phyloP scores from a whole-genome alignment of 2,329 filamentous ascomycete genomes.

The Stagonosporopsis tanaceti region DNA sequence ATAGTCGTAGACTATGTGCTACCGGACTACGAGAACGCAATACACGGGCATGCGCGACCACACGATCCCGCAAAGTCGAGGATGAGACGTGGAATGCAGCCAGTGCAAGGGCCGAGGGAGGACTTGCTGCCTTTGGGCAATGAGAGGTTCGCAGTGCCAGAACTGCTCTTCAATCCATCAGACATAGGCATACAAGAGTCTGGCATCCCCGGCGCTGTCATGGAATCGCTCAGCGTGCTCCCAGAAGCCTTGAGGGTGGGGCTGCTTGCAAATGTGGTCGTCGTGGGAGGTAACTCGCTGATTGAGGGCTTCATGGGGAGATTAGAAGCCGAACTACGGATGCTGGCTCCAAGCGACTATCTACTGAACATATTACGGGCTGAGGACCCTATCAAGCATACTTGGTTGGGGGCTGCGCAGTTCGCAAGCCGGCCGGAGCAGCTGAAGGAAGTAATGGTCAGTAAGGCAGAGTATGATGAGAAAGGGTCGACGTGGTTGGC shows the following conservation, averaged over 20 bases:
- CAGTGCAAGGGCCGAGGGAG: slow-evolving; percentile 64
- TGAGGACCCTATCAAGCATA: slow-evolving; percentile 81
- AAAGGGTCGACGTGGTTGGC: slow-evolving; percentile 76
- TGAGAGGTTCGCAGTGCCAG: slow-evolving; percentile 89
- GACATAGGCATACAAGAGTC: slow-evolving; percentile 87
- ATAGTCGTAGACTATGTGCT: slow-evolving; percentile 92
- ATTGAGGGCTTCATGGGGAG: slow-evolving; percentile 84
- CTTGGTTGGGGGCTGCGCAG: slow-evolving; percentile 85
- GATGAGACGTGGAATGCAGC: slow-evolving; percentile 59
- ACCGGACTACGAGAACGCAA: slow-evolving; percentile 74
- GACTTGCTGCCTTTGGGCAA: slow-evolving; percentile 88
- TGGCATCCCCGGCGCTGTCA: slow-evolving; percentile 81
- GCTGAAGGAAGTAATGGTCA: slow-evolving; percentile 75
- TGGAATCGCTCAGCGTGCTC: slow-evolving; percentile 77
- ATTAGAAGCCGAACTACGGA: slow-evolving; percentile 75
- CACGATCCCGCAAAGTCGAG: slow-evolving; percentile 74
- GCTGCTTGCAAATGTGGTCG: slow-evolving; percentile 83
- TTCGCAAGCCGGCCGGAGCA: slow-evolving; percentile 73
- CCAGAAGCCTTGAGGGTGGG: slow-evolving; percentile 86
- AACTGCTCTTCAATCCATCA: slow-evolving; percentile 84
- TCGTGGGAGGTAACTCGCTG: slow-evolving; percentile 85
- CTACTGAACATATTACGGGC: slow-evolving; percentile 53
- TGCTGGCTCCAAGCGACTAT: slow-evolving; percentile 52
- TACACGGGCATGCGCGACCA: slow-evolving; percentile 75
- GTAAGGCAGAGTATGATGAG: slow-evolving; percentile 89